Base-by-base conservation (phyloP, 106 monocot genomes). In the Dendrobium nobile region DNA sequence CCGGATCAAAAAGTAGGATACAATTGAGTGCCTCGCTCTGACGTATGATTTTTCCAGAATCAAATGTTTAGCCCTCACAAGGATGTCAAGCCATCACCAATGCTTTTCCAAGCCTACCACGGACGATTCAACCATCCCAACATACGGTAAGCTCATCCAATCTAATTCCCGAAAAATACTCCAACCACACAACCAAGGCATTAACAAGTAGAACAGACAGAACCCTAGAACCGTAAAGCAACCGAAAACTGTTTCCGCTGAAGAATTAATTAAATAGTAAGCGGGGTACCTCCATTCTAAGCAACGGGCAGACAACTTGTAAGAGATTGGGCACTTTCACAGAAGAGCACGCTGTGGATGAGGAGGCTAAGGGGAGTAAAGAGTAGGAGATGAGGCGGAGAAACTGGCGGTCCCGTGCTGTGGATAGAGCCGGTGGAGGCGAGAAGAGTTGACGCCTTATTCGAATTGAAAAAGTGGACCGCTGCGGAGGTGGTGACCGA, bases 211-310 rank as follows among this genome's bases (percentile, higher is more conserved):
- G 16, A 33, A 31, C 5, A 68, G 26, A 68, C 13, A 19, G 15
- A 28, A 68, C 31, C 61, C 28, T 68, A 68, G 2, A 68, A 68
- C 68, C 70, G 11, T 2, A 70, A 70, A 11, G 1, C 33, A 37
- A 33, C 33, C 33, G 70, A 70, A 70, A 70, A 70, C 70, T 13
- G 17, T 33, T 70, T 70, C 33, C 70, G 70, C 37, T 4, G 31
- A 37, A 70, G 11, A 70, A 70, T 33, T 37, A 37, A 70, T 17
- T 74, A 20, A 19, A 20, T 74, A 15, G n/a, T 74, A 9, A 74
- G n/a, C 74, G 43, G 74, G 44, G 31, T 74, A 74, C 74, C 74
- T 74, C 74, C 74, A 74, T 74, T 44, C 74, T 44, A 18, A 43
- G 74, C 43, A 74, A 42, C 7, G 74, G 74, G 7, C 74, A 74